These are phyloP conservation scores for Cardamine occulta DNA, from an alignment of 345 rosid genomes.

Conservation along the genomic window DNA sequence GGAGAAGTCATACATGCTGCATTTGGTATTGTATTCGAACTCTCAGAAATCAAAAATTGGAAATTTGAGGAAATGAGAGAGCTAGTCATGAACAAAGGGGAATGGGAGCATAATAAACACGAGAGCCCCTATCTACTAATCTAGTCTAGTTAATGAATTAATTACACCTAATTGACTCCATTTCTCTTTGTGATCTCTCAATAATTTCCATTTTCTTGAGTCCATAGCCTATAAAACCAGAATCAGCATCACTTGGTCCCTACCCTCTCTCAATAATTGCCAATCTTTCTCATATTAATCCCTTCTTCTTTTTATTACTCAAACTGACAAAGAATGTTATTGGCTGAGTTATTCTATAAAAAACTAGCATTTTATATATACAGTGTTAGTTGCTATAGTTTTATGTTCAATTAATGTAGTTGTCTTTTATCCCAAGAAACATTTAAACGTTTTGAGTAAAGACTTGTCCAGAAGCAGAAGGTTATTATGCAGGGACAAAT, in stretches of 20 bases:
- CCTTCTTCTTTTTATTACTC: neutral
- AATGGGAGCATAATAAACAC: conserved; percentile 24
- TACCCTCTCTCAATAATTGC: conserved; percentile 31
- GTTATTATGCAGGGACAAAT: conserved; percentile 24
- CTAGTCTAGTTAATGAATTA: conserved; percentile 26
- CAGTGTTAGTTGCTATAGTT: neutral
- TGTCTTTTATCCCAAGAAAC: neutral
- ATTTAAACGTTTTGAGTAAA: conserved; percentile 13
- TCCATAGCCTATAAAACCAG: conserved; percentile 16
- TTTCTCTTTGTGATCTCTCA: conserved; percentile 10
- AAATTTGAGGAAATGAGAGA: neutral
- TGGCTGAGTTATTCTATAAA: neutral
- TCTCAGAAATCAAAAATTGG: neutral
- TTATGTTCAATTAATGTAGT: too few relatives aligned
- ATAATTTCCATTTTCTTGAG: conserved; percentile 6
- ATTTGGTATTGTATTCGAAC: neutral
- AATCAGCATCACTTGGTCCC: conserved; percentile 27
- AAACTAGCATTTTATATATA: neutral
- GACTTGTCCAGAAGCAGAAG: conserved; percentile 32
- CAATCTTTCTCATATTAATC: conserved; percentile 3
- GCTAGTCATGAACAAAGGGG: neutral
- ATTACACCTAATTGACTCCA: conserved; percentile 10
- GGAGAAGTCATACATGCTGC: too few relatives aligned
- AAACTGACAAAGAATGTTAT: neutral
- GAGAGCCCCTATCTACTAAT: conserved; percentile 23